Base-by-base conservation (phyloP, 495 filamentous ascomycete genomes). In the Ramalina intermedia region DNA sequence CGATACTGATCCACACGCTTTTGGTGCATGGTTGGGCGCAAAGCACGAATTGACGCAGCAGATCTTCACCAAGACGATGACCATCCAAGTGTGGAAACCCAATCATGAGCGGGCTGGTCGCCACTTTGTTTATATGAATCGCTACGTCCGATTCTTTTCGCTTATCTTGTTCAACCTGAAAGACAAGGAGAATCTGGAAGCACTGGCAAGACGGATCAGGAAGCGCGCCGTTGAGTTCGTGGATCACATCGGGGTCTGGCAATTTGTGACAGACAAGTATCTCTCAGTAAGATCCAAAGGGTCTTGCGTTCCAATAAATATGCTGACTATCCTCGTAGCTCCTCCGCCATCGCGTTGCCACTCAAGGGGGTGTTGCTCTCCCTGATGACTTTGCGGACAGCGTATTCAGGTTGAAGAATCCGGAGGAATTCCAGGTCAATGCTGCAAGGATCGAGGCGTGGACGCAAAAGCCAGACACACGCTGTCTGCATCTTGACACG, bases 21-120 rank as follows among this genome's bases (percentile, higher is more conserved):
- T 58, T 13, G 61, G 68, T 37, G 57, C 62, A 12, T 80, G 83
- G 4, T 60, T 66, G 43, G 81, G 69, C 6, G 87, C 87, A 12
- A 87, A 84, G 58, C 61, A 71, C 23, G 84, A 91, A 46, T 71
- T 95, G 33, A 81, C 80, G 9, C 84, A 91, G 51, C 84, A 82
- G 46, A 93, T 94, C 57, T 89, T 94, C 57, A 94, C 88, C 38
- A 94, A 94, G 65, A 94, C 88, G 9, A 90, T 94, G 79, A 79
- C 81, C 6, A 79, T 94, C 55, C 86, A 93, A 62, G 89, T 99
- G 12, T 99, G 91, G 91, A 88, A 85, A 51, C 94, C 91, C 20
- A 89, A 95, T 46, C 77, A 82, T 47, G 91, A 99, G 64, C 79
- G 91, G 17, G 80, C 87, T 5, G 91, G 91, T 0, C 72, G 91